A percentile compares a stretch with the other conserved stretches of the same genome.
These are phyloP conservation scores for Leccinellum albellum DNA, from an alignment of 768 basidiomycete genomes.

Conservation along the genomic window DNA sequence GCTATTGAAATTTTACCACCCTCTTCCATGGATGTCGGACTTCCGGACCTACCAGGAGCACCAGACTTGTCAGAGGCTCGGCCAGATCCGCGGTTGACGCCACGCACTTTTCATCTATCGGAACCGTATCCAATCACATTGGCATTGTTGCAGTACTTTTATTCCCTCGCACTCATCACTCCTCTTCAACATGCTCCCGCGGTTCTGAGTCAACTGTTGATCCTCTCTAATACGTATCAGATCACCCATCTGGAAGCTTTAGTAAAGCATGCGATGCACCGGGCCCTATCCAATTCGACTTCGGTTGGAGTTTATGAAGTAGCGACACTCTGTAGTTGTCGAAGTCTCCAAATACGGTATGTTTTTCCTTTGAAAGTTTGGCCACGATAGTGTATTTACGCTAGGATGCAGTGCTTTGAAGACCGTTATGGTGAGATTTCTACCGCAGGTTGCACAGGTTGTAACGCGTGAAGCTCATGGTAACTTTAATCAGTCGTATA, in stretches of 20 bases:
- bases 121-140: slow-evolving; percentile 88
- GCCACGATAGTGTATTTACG: slow-evolving; percentile 7
- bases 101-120: slow-evolving; percentile 75
- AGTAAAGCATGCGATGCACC: slow-evolving; percentile 95
- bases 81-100: slow-evolving; percentile 76
- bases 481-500: slow-evolving; percentile 56
- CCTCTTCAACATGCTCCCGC: slow-evolving; percentile 89
- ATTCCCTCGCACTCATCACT: slow-evolving; percentile 80
- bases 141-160: slow-evolving; percentile 92
- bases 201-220: slow-evolving; percentile 80
- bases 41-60: slow-evolving; percentile 58
- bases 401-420: slow-evolving; percentile 57
- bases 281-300: slow-evolving; percentile 74
- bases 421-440: slow-evolving; percentile 69
- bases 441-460: neutral
- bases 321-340: slow-evolving; percentile 84
- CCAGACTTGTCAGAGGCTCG: slow-evolving; percentile 47
- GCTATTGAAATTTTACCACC: slow-evolving; percentile 57
- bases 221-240: slow-evolving; percentile 80
- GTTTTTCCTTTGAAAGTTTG: slow-evolving; percentile 28
- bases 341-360: slow-evolving; percentile 85
- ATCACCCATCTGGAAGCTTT: slow-evolving; percentile 70
- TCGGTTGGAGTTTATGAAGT: slow-evolving; percentile 94
- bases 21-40: slow-evolving; percentile 57
- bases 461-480: slow-evolving; percentile 13